These are phyloP conservation scores for Trametopsis cervina DNA, from an alignment of 768 basidiomycete genomes.

Conservation along the genomic window DNA sequence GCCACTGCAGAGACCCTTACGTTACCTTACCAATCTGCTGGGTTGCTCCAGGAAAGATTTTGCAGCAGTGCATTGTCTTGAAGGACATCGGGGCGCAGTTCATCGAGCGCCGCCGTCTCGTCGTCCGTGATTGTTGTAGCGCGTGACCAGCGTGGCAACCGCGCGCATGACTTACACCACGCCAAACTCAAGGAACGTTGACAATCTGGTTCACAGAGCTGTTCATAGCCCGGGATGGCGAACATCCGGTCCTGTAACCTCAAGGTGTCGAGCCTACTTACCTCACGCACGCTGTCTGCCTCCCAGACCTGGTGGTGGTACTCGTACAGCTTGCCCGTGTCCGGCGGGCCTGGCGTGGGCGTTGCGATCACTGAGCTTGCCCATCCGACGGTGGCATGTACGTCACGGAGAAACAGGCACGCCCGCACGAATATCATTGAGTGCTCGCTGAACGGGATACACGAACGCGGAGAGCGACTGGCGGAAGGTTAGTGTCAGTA, in stretches of 20 bases:
- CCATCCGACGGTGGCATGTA: constrained; percentile 11
- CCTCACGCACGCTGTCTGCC: constrained; percentile 39
- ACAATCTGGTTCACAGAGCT: no score
- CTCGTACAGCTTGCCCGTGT: constrained; percentile 11
- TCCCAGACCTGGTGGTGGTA: constrained; percentile 41
- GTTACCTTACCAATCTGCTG: no score
- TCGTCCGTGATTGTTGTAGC: constrained; percentile 26
- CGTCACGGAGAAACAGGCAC: constrained; percentile 19
- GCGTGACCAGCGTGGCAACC: constrained; percentile 39
- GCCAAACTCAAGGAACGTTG: constrained; percentile 72
- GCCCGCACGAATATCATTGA: constrained; percentile 55
- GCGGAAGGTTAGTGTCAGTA: not conserved
- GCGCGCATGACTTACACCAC: constrained; percentile 71
- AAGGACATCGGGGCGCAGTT: no score
- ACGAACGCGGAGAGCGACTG: constrained; percentile 93
- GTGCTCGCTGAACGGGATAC: constrained; percentile 87
- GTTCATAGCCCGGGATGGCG: constrained; percentile 85
- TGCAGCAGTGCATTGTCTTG: no score
- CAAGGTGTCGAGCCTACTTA: constrained; percentile 54
- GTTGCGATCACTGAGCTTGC: constrained; percentile 13
- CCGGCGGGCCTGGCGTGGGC: constrained; percentile 17
- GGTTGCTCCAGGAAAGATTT: no score
- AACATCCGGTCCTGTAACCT: constrained; percentile 90
- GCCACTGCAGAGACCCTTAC: no score
- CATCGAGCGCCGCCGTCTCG: no score